A percentile compares a stretch with the other conserved stretches of the same genome.
Evolutionary conservation across 257 asterid genomes (phyloP).

Genomic region (Jasminum sambac): DNA sequence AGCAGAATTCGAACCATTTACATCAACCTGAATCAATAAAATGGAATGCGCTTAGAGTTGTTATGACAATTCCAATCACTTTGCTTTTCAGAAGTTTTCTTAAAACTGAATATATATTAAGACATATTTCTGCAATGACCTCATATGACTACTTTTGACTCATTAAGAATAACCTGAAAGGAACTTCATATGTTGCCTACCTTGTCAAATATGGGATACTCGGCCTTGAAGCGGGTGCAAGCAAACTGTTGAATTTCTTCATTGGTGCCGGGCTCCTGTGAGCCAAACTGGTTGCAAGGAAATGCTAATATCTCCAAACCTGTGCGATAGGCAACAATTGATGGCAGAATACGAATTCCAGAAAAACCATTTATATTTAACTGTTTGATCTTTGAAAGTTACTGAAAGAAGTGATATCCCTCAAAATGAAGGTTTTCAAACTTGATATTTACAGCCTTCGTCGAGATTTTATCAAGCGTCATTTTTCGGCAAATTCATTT

Average conservation of each 20-base stretch:
- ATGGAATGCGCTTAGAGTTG: not conserved
- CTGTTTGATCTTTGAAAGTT: not conserved
- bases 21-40: constrained; percentile 56
- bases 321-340: constrained; percentile 15
- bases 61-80: not conserved
- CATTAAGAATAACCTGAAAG: not conserved
- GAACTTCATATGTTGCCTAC: constrained; percentile 27
- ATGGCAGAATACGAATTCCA: not conserved
- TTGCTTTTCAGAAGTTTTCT: not conserved
- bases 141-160: not conserved
- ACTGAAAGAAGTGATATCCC: not conserved
- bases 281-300: constrained; percentile 96
- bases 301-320: constrained; percentile 93
- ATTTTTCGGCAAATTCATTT: too few relatives aligned
- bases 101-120: not conserved
- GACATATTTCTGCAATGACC: not conserved
- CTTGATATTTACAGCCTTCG: not conserved
- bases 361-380: not conserved
- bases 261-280: constrained; percentile 85
- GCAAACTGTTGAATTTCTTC: constrained; percentile 81
- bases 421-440: constrained; percentile 1
- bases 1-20: constrained; percentile 72
- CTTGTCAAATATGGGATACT: constrained; percentile 89
- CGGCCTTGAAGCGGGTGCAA: constrained; percentile 98
- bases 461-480: too few relatives aligned